These are phyloP conservation scores for Deakozyma indianensis DNA, from an alignment of 805 yeast species.

Conservation along the genomic window DNA sequence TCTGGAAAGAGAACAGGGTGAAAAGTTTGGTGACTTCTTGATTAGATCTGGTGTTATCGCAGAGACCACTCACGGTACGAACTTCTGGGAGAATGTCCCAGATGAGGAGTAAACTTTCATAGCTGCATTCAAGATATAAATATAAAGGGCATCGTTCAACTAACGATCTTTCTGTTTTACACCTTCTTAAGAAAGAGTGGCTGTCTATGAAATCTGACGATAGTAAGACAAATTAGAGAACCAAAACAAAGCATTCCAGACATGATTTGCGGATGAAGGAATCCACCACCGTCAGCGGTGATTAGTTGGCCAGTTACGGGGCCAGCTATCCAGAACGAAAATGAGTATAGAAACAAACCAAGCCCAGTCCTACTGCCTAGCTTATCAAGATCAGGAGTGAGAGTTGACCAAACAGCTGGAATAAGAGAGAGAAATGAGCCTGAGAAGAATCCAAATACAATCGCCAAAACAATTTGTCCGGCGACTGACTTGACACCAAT, in stretches of 20 bases:
- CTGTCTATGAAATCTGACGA: background rate
- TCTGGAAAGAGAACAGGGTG: slow-evolving; percentile 76
- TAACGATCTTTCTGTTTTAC: no score
- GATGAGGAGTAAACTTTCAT: slow-evolving; percentile 39
- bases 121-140: background rate
- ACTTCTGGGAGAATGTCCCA: slow-evolving; percentile 87
- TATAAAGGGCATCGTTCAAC: no score
- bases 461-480: slow-evolving; percentile 18
- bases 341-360: slow-evolving; percentile 39
- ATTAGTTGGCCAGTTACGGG: background rate
- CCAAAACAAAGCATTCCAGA: background rate
- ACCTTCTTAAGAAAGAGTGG: background rate
- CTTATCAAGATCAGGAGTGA: slow-evolving; percentile 15
- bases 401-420: slow-evolving; percentile 19
- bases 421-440: slow-evolving; percentile 21
- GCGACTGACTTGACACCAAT: slow-evolving; percentile 17
- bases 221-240: background rate
- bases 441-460: slow-evolving; percentile 19
- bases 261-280: background rate
- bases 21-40: slow-evolving; percentile 90
- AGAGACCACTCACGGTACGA: slow-evolving; percentile 81
- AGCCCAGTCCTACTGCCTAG: slow-evolving; percentile 25
- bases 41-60: slow-evolving; percentile 77
- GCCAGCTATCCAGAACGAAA: background rate
- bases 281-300: background rate